phyloP scores from a whole-genome alignment of 2,329 filamentous ascomycete species.

The Paraphoma chrysanthemicola region DNA sequence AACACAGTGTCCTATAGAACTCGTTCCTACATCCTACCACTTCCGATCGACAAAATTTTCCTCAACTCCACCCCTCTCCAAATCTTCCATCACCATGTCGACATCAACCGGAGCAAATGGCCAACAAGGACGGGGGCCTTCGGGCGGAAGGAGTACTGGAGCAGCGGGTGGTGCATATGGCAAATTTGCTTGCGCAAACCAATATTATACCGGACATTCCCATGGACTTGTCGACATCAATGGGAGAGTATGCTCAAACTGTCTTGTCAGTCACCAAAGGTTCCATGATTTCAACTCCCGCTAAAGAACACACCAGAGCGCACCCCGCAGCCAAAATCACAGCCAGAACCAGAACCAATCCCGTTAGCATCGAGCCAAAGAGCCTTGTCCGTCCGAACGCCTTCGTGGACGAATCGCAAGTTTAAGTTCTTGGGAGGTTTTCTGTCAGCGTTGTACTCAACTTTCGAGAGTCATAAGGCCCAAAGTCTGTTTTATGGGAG shows the following conservation, averaged over 20 bases:
- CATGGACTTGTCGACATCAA: slow-evolving; percentile 24
- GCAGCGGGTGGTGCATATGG: slow-evolving; percentile 30
- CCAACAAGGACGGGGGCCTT: slow-evolving; percentile 15
- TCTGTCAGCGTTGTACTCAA: background rate
- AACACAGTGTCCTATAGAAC: slow-evolving; percentile 4
- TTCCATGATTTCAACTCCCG: slow-evolving; percentile 14
- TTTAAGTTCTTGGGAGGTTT: background rate
- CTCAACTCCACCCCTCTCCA: background rate
- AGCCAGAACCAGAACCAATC: background rate
- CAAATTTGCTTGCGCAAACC: slow-evolving; percentile 26
- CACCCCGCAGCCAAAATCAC: slow-evolving; percentile 14
- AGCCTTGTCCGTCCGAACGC: background rate
- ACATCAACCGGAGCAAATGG: slow-evolving; percentile 13
- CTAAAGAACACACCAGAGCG: slow-evolving; percentile 31
- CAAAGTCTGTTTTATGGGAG: background rate
- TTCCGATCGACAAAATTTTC: background rate
- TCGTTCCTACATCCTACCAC: background rate
- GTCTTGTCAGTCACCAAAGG: slow-evolving; percentile 26
- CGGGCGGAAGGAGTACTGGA: slow-evolving; percentile 29
- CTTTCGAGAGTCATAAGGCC: background rate
- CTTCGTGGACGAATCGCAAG: background rate
- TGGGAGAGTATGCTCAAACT: slow-evolving; percentile 28
- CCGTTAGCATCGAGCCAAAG: slow-evolving; percentile 1
- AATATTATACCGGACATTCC: slow-evolving; percentile 25
- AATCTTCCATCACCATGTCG: slow-evolving; percentile 18